Base-by-base conservation (phyloP, 331 rosid genomes). In the Pyrus hybrid region DNA sequence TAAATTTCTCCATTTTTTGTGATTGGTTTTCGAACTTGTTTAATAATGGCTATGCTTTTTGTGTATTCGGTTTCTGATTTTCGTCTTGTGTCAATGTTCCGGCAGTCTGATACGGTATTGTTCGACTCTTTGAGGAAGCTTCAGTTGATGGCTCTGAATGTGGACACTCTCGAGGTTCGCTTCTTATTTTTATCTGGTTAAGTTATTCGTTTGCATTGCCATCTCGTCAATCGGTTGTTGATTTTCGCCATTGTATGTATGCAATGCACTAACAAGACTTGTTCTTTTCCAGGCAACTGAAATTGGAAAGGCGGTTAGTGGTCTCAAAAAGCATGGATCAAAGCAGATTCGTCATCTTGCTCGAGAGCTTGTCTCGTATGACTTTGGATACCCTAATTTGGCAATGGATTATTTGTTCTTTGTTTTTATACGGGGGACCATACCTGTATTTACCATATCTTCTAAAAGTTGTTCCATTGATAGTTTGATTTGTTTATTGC, bases 111-210 rank as follows among this genome's bases (percentile, higher is more conserved):
- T 32, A 81, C 91, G 11, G 89, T 86, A 68, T 60, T 95, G 72
- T 88, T 69, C 51, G 99, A 92, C 8, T 92, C 93, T 6, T 67
- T 95, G 90, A 90, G 97, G 87, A 90, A 82, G 91, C 99, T 95
- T 61, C 85, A 95, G 77, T 75, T 92, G 83, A 83, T 95, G 91
- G 86, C 72, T 68, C 86, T 95, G 32, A 75, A 85, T 62, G 89
- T 95, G 62, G 93, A 90, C 76, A 76, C 83, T 65, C 79, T 95
- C 1, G 83, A 90, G 99, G 98, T 93, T 76, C 14, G 47, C 47
- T 41, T 41, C 47, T 57, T 85, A 51, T 82, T 80, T 57, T 80
- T 77, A 74, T 74, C 23, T 74, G 53, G 54, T 13, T 83, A 71
- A 10, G 67, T 67, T 65, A 49, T 66, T 75, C 14, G 14, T 41